Evolutionary conservation across 163 green algal genomes (phyloP).

Genomic region (Scenedesmus sp.): DNA sequence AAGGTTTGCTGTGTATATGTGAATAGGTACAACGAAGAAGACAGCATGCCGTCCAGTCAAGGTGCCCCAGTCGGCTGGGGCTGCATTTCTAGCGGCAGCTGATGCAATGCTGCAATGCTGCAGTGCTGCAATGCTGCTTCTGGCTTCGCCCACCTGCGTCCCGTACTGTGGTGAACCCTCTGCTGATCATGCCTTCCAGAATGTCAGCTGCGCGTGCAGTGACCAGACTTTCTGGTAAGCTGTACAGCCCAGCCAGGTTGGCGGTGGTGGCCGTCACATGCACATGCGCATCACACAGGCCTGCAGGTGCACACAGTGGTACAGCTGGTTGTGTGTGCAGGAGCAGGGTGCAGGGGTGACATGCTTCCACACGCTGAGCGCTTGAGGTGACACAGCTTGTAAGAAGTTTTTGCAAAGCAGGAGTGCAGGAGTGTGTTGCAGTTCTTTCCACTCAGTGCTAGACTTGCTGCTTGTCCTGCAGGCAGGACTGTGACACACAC

Average conservation of each 20-base stretch:
- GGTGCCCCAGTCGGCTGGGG: background rate
- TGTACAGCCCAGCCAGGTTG: slow-evolving; percentile 67
- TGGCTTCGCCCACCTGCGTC: slow-evolving; percentile 56
- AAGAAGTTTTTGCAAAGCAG: background rate
- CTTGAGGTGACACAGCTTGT: too few relatives aligned
- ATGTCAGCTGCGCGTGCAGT: slow-evolving; percentile 56
- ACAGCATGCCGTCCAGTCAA: background rate
- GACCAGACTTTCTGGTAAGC: slow-evolving; percentile 65
- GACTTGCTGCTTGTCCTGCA: too few relatives aligned
- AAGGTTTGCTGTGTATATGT: too few relatives aligned
- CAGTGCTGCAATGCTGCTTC: background rate
- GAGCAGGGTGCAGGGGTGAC: background rate
- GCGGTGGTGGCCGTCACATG: slow-evolving; percentile 74
- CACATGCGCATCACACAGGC: slow-evolving; percentile 77
- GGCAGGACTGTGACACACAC: background rate
- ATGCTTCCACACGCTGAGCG: background rate
- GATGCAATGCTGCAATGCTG: background rate
- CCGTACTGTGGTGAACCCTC: slow-evolving; percentile 82
- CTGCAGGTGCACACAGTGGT: slow-evolving; percentile 18
- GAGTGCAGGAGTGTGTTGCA: background rate
- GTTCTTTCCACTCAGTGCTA: background rate
- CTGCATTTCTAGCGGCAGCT: background rate
- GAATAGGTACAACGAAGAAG: too few relatives aligned
- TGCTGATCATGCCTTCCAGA: slow-evolving; percentile 72
- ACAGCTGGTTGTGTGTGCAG: background rate